Percentiles rank a stretch among this genome's conserved stretches.
These are phyloP conservation scores for Hypoxylon sp. DNA, from an alignment of 2,329 filamentous ascomycete genomes.

Conservation along the genomic window DNA sequence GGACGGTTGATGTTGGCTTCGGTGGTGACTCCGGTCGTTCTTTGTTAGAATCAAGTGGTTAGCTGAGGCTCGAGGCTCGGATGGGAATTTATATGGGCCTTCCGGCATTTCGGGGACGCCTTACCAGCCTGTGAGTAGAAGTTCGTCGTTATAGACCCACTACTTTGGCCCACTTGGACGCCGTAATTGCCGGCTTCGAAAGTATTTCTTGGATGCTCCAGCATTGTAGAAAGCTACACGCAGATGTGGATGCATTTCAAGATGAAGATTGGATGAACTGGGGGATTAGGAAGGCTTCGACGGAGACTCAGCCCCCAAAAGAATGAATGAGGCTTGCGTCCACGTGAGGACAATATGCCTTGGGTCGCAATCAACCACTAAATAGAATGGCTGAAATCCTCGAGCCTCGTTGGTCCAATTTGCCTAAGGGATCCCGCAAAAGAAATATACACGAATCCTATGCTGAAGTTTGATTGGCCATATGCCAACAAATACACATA, in stretches of 20 bases:
- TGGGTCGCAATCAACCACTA: neutral
- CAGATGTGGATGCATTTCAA: neutral
- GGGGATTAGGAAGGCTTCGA: neutral
- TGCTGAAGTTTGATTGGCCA: neutral
- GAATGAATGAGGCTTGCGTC: neutral
- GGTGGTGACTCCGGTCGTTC: neutral
- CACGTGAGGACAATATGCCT: neutral
- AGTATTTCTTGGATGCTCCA: neutral
- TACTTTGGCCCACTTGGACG: neutral
- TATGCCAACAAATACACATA: neutral
- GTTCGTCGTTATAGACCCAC: neutral
- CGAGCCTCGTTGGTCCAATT: neutral
- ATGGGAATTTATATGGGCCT: neutral
- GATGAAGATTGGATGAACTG: neutral
- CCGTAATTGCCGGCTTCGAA: neutral
- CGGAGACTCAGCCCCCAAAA: neutral
- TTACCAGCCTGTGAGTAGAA: neutral
- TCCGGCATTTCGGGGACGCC: neutral
- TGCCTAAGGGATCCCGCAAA: neutral
- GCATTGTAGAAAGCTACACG: neutral
- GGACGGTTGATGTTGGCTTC: neutral
- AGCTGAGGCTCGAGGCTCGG: neutral
- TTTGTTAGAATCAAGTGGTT: neutral
- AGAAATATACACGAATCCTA: neutral
- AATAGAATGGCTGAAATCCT: neutral